Conservation (phyloP, 1,139 yeast genomes). For the Hemisphaericaspora subhashii region DNA sequence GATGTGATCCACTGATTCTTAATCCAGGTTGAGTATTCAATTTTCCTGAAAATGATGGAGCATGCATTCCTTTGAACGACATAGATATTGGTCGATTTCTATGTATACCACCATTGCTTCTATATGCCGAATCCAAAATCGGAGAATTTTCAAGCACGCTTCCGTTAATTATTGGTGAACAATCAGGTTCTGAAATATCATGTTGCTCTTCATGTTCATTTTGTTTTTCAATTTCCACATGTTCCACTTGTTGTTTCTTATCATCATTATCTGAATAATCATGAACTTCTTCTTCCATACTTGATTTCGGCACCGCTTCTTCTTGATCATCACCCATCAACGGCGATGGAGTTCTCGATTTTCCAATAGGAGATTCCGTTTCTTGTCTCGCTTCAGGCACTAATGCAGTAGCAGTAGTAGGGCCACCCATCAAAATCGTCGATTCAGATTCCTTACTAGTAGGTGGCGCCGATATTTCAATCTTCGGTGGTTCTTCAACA, state of each 20-base stretch:
- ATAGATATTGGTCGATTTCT: conserved; percentile 57
- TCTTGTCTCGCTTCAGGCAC: conserved; percentile 1
- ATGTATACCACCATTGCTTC: conserved; percentile 6
- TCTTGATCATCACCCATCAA: conserved; percentile 10
- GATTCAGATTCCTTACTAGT: not conserved
- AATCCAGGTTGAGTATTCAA: conserved; percentile 26
- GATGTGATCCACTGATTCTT: conserved; percentile 42
- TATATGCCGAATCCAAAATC: conserved; percentile 23
- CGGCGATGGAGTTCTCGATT: conserved; percentile 16
- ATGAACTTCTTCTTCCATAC: conserved; percentile 12
- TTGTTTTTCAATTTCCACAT: conserved; percentile 2
- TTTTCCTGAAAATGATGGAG: conserved; percentile 52
- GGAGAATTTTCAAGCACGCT: conserved; percentile 20
- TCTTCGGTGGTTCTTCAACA: conserved; percentile 2
- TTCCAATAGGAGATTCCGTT: conserved; percentile 15
- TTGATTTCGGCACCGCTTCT: conserved; percentile 13
- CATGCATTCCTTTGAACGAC: conserved; percentile 66
- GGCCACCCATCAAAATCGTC: no score
- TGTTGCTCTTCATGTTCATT: conserved; percentile 2
- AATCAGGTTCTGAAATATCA: not conserved
- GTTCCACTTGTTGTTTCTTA: conserved; percentile 1
- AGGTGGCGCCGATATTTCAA: not conserved
- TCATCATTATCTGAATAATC: conserved; percentile 5
- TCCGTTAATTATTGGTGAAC: not conserved
- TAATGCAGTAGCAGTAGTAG: no score